These are phyloP conservation scores for Coniferiporia sulphurascens DNA, from an alignment of 1,284 basidiomycete genomes.

Conservation along the genomic window DNA sequence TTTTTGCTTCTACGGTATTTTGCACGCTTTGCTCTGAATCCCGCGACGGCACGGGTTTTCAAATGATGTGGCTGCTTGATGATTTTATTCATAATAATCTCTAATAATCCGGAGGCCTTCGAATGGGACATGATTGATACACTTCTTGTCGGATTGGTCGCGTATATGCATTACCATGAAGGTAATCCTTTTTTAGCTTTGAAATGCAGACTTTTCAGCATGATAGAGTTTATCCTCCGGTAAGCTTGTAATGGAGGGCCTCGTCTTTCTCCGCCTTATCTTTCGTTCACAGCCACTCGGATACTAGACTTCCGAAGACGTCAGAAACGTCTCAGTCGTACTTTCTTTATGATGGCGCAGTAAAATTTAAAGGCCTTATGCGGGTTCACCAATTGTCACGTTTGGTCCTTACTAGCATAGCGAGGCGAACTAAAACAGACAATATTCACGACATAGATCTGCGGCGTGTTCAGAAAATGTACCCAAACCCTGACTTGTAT, in stretches of 20 bases:
- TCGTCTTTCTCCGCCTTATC: background rate
- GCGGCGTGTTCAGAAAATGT: background rate
- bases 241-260: background rate
- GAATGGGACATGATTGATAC: background rate
- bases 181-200: background rate
- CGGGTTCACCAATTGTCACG: background rate
- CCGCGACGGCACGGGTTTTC: background rate
- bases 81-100: background rate
- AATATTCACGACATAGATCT: background rate
- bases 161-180: too few species aligned
- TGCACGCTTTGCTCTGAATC: background rate
- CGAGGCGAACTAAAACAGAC: background rate
- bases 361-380: background rate
- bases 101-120: background rate
- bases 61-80: background rate
- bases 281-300: background rate
- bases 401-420: background rate
- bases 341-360: background rate
- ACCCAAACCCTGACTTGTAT: background rate
- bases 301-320: background rate
- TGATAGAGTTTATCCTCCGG: too few species aligned
- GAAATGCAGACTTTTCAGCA: background rate
- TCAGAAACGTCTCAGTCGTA: background rate
- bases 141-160: background rate
- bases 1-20: too few species aligned